Evolutionary conservation across 805 yeast genomes (phyloP), one percentile per base, ranked within the genome.

Genomic region (Candida fluviatilis): DNA sequence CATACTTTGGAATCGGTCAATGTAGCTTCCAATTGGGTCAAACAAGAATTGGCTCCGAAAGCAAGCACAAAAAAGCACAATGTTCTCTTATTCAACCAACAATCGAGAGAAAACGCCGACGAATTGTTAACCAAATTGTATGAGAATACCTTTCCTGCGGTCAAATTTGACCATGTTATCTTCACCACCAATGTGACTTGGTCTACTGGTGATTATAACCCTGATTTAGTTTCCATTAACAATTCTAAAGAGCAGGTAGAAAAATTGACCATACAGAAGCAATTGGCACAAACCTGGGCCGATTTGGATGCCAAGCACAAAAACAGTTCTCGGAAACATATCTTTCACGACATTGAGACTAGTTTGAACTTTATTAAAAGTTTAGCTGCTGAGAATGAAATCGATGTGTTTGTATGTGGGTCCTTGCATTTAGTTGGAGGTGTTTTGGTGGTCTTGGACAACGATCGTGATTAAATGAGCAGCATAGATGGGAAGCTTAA

Each of bases 351-450:
- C 50, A 85, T 93, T 31, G 95, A 93, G 58, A 75, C 83, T 1
- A 80, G 90, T 23, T 78, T 76, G 35, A 72, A 70, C 35, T 73
- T 67, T 48, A 73, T 78, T 36, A 72, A 74, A 41, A 60, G 73
- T 17, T 54, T 76, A 32, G 66, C 66, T 35, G 47, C 43, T 13
- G 52, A 47, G 18, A 40, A 40, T 11, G 42, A 34, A 8, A 21
- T 48, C n/a, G 89, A 88, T 46, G 95, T 88, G 1, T 84, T 89
- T 63, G 97, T 89, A 0, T 84, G 95, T 42, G 99, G 99, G 1
- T 89, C 97, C 4, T 68, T 93, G 47, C 96, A 91, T 57, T 67
- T 95, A 40, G 95, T 93, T 8, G 99, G 99, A 13, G 99, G 98
- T 0, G 75, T 93, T 40, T 62, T 93, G 27, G 89, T 88, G 2